Evolutionary conservation across 2,329 filamentous ascomycete species (phyloP).

Genomic region (Fusarium udum): DNA sequence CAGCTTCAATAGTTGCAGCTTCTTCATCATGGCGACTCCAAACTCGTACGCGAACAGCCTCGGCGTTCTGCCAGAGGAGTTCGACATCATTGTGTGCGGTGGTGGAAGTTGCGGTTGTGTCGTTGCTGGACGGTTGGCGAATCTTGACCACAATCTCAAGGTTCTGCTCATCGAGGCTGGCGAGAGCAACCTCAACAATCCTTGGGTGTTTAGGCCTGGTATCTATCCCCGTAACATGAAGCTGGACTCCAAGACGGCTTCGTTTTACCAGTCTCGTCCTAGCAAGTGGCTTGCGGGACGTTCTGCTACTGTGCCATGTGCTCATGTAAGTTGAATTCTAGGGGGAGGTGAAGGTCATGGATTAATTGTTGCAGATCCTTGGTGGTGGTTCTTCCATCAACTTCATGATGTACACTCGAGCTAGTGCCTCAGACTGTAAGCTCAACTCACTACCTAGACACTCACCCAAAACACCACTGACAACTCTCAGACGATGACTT

Average conservation of each 20-base stretch:
- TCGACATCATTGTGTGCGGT: constrained; percentile 82
- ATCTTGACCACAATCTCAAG: constrained; percentile 77
- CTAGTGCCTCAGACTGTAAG: constrained; percentile 42
- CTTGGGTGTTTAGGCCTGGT: constrained; percentile 78
- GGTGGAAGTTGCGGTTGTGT: constrained; percentile 74
- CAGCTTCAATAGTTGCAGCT: not conserved
- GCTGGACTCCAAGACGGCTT: constrained; percentile 81
- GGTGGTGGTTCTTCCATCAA: constrained; percentile 80
- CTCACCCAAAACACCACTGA: not conserved
- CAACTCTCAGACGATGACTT: constrained; percentile 67
- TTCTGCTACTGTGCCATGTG: constrained; percentile 77
- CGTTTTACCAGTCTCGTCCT: constrained; percentile 81
- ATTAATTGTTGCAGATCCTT: constrained; percentile 55
- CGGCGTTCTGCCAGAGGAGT: constrained; percentile 71
- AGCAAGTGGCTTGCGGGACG: constrained; percentile 77
- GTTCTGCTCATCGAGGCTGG: constrained; percentile 77
- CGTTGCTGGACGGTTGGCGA: constrained; percentile 72
- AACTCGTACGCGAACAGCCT: constrained; percentile 28
- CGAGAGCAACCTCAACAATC: constrained; percentile 80
- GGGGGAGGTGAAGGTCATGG: not conserved
- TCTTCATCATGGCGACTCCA: constrained; percentile 32
- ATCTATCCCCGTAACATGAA: constrained; percentile 84
- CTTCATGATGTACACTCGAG: constrained; percentile 68
- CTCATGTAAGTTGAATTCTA: constrained; percentile 53
- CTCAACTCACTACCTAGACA: rapidly evolving